Evolutionary conservation across 495 filamentous ascomycete genomes (phyloP), one percentile per base, ranked within the genome.

Genomic region (Penicillium tannophilum): DNA sequence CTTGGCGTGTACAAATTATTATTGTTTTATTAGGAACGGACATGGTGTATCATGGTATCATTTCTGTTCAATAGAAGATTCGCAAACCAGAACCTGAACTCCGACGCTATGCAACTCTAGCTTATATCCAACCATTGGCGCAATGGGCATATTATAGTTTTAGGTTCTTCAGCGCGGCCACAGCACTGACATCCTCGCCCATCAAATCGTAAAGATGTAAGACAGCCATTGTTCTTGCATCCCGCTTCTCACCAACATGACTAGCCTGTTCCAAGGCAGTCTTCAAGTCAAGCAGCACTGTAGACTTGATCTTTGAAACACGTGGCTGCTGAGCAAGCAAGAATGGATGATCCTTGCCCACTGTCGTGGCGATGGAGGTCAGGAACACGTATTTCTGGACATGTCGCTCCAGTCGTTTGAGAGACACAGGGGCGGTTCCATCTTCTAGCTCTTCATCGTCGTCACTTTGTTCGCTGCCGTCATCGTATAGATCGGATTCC

Each of bases 271-370:
- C 90, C 45, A 95, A 72, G 1, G 92, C 90, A 3, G 86, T 88
- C 55, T 83, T 87, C 28, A 98, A 75, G 71, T 98, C 93, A 36
- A 97, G 75, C 17, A 98, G 70, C 44, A 98, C 77, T 0, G 92
- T 96, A 43, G 90, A 89, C 61, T 86, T 79, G 35, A 91, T 74
- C 65, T 81, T 83, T 28, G 76, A 66, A 28, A 90, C 69, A 42
- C 88, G 76, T 10, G 78, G 72, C 57, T 82, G 72, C 61, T 89
- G 86, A 12, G 76, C 72, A 35, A 77, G 58, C 28, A 92, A 57
- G 64, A 92, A 91, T 2, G 89, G 89, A 69, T 91, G 88, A 0
- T 82, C 74, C 11, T 72, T 67, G 12, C 83, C 84, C 52, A 87
- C 70, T n/a, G 74, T 75, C 20, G 75, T 64, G 17, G 79, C 72